These are phyloP conservation scores for Acacia crassicarpa DNA, from an alignment of 306 rosid genomes.

Conservation along the genomic window DNA sequence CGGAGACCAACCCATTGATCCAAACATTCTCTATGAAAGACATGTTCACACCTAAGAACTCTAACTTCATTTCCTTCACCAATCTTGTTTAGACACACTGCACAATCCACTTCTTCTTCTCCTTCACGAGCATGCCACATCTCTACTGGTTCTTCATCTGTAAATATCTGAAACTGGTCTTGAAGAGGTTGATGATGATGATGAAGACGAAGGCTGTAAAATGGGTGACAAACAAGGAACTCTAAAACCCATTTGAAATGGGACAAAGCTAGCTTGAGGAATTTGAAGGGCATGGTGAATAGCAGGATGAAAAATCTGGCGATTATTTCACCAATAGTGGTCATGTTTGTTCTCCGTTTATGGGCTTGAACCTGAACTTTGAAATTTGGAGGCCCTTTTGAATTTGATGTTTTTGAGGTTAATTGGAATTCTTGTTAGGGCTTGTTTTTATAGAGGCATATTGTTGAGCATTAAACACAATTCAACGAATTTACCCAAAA, in stretches of 20 bases:
- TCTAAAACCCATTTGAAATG: constrained; percentile 35
- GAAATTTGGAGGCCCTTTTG: neutral
- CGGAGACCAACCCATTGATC: constrained; percentile 36
- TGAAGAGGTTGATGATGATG: neutral
- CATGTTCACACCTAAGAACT: constrained; percentile 46
- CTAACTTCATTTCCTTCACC: constrained; percentile 48
- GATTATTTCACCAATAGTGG: neutral
- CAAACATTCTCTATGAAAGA: constrained; percentile 47
- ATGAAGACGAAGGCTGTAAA: neutral
- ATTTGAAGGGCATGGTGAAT: neutral
- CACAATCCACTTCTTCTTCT: constrained; percentile 33
- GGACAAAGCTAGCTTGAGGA: neutral
- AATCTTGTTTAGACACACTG: constrained; percentile 43
- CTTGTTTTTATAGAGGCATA: no score
- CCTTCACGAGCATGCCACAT: neutral
- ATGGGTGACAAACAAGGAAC: constrained; percentile 33
- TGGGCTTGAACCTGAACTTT: no score
- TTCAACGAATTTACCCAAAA: no score
- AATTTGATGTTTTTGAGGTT: no score
- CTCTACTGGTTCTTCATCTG: neutral
- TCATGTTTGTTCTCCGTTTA: no score
- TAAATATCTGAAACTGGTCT: neutral
- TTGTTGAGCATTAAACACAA: no score
- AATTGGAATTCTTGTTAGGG: no score
- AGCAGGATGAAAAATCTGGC: neutral